Percentiles rank a stretch among this genome's conserved stretches.
phyloP scores from a whole-genome alignment of 306 rosid species.

The Abrus precatorius region DNA sequence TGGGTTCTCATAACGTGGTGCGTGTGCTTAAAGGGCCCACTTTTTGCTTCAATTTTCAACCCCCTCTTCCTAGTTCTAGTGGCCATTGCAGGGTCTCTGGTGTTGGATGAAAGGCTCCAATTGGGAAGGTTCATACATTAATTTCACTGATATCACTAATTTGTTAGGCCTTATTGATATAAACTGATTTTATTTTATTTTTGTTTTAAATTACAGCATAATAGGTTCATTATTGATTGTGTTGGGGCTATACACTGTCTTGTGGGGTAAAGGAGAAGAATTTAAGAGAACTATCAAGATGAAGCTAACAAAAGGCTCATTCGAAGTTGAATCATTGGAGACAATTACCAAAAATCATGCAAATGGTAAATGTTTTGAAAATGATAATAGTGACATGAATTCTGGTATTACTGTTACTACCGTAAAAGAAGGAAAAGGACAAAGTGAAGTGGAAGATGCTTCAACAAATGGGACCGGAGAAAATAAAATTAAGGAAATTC shows the following conservation, averaged over 20 bases:
- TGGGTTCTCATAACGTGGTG: slow-evolving; percentile 43
- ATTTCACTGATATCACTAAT: background rate
- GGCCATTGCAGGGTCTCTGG: slow-evolving; percentile 40
- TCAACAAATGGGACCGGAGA: background rate
- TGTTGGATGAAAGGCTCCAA: slow-evolving; percentile 39
- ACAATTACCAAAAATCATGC: background rate
- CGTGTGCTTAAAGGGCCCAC: slow-evolving; percentile 40
- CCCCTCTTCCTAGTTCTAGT: slow-evolving; percentile 46
- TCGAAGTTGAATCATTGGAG: background rate
- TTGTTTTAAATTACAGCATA: slow-evolving; percentile 29
- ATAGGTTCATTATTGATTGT: slow-evolving; percentile 43
- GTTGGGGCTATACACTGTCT: slow-evolving; percentile 41
- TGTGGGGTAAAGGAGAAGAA: slow-evolving; percentile 52
- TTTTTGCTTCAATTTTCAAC: slow-evolving; percentile 46
- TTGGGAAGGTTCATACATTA: slow-evolving; percentile 36
- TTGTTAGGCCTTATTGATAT: background rate
- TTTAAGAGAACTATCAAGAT: background rate
- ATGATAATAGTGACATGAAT: background rate
- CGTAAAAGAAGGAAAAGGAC: background rate
- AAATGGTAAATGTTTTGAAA: background rate
- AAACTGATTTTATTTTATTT: background rate
- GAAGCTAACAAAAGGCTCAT: background rate
- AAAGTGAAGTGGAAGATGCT: background rate
- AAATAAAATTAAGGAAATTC: background rate
- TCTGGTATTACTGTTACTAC: too few species aligned